phyloP scores from a whole-genome alignment of 768 basidiomycete species.

The Zangia roseola region DNA sequence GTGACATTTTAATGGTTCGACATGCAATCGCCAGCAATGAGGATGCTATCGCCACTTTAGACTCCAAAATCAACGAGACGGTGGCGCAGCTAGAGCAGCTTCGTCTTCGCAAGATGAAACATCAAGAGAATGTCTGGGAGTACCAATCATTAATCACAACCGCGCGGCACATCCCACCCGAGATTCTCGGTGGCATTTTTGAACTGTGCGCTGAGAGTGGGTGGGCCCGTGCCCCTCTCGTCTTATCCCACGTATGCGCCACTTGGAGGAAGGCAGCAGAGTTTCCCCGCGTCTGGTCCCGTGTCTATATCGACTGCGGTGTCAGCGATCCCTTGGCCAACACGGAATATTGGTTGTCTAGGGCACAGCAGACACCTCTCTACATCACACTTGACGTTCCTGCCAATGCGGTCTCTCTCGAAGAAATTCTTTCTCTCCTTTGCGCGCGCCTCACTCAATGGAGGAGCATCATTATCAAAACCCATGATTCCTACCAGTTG shows the following conservation, averaged over 20 bases:
- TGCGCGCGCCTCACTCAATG: constrained; percentile 40
- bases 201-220: constrained; percentile 48
- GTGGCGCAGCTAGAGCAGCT: constrained; percentile 40
- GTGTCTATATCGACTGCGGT: constrained; percentile 51
- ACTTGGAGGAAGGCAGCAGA: constrained; percentile 55
- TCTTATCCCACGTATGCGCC: constrained; percentile 57
- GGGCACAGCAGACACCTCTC: constrained; percentile 42
- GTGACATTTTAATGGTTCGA: constrained; percentile 18
- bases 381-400: constrained; percentile 43
- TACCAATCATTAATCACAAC: constrained; percentile 51
- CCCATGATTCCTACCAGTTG: constrained; percentile 36
- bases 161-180: constrained; percentile 53
- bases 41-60: constrained; percentile 38
- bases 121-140: constrained; percentile 42
- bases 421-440: constrained; percentile 41
- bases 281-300: constrained; percentile 57
- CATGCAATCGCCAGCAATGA: constrained; percentile 38
- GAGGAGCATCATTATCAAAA: constrained; percentile 42
- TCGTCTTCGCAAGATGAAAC: constrained; percentile 40
- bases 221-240: constrained; percentile 54
- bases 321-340: constrained; percentile 40
- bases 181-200: constrained; percentile 55
- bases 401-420: constrained; percentile 29
- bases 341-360: constrained; percentile 51
- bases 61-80: constrained; percentile 44